Evolutionary conservation across 2,329 filamentous ascomycete species (phyloP).

Genomic region (Pseudogymnoascus sp.): DNA sequence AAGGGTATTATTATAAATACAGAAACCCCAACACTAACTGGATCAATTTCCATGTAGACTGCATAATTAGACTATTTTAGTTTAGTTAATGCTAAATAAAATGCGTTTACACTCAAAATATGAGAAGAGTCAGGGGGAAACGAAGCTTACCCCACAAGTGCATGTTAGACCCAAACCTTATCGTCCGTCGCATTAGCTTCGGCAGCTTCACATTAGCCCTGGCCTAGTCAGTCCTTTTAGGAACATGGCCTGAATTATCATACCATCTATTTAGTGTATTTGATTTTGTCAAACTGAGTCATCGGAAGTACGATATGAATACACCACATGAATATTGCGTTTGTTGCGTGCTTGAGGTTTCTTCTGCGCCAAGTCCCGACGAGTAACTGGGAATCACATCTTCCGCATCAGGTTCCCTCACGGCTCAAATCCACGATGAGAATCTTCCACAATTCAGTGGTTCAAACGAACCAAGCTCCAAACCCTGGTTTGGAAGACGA

Average conservation of each 20-base stretch:
- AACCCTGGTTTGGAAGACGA: neutral
- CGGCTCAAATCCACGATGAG: neutral
- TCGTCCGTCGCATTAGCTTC: neutral
- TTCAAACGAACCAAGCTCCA: neutral
- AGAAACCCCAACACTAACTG: neutral
- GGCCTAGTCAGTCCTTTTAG: neutral
- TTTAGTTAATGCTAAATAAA: neutral
- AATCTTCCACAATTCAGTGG: neutral
- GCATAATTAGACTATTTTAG: neutral
- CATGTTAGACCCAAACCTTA: neutral
- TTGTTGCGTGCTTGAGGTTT: neutral
- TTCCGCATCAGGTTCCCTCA: neutral
- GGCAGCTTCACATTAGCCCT: neutral
- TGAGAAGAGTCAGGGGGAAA: neutral
- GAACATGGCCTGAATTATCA: neutral
- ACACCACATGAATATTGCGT: neutral
- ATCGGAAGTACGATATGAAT: neutral
- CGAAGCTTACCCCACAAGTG: neutral
- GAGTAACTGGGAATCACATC: neutral
- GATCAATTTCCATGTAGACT: neutral
- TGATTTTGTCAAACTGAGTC: neutral
- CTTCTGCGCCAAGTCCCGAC: neutral
- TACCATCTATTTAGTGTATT: neutral
- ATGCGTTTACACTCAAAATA: neutral
- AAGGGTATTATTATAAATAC: neutral